A percentile compares a stretch with the other conserved stretches of the same genome.
phyloP scores from a whole-genome alignment of 371 early-diverging fungal genomes.

The Mortierella sp. region DNA sequence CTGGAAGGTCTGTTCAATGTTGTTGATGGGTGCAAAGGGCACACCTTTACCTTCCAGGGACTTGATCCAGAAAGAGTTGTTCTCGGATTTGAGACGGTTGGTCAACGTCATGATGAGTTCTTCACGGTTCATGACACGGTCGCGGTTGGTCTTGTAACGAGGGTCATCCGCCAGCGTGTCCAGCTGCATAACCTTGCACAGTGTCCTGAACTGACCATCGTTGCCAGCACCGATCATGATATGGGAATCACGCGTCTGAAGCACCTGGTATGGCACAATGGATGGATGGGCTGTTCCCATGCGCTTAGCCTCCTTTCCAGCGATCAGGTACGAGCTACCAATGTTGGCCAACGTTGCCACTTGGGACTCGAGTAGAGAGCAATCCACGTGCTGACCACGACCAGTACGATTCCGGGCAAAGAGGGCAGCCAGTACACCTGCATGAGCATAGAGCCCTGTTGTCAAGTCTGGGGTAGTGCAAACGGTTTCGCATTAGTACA shows the following conservation, averaged over 20 bases:
- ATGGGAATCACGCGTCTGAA: slow-evolving; percentile 83
- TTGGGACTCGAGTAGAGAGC: slow-evolving; percentile 87
- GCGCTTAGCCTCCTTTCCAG: slow-evolving; percentile 80
- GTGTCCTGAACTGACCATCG: slow-evolving; percentile 81
- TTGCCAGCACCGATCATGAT: slow-evolving; percentile 93
- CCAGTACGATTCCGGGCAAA: slow-evolving; percentile 73
- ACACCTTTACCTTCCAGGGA: slow-evolving; percentile 75
- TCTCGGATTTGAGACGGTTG: slow-evolving; percentile 59
- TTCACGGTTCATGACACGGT: slow-evolving; percentile 78
- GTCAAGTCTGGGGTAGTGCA: slow-evolving; percentile 62
- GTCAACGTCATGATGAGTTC: slow-evolving; percentile 68
- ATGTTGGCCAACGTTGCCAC: slow-evolving; percentile 91
- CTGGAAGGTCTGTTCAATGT: slow-evolving; percentile 82
- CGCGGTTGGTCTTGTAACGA: slow-evolving; percentile 72
- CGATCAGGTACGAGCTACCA: slow-evolving; percentile 86
- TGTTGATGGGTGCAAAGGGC: slow-evolving; percentile 90
- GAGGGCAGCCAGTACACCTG: slow-evolving; percentile 90
- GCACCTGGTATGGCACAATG: slow-evolving; percentile 93
- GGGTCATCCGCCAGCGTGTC: slow-evolving; percentile 62
- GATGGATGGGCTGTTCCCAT: slow-evolving; percentile 91
- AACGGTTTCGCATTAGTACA: too few species aligned
- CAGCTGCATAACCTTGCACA: slow-evolving; percentile 64
- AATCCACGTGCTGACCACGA: slow-evolving; percentile 87
- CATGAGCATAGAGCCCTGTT: slow-evolving; percentile 89
- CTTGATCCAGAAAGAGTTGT: slow-evolving; percentile 72